A percentile compares a stretch with the other conserved stretches of the same genome.
Evolutionary conservation across 192 early-diverging fungal species (phyloP).

Genomic region (Pilaira anomala): DNA sequence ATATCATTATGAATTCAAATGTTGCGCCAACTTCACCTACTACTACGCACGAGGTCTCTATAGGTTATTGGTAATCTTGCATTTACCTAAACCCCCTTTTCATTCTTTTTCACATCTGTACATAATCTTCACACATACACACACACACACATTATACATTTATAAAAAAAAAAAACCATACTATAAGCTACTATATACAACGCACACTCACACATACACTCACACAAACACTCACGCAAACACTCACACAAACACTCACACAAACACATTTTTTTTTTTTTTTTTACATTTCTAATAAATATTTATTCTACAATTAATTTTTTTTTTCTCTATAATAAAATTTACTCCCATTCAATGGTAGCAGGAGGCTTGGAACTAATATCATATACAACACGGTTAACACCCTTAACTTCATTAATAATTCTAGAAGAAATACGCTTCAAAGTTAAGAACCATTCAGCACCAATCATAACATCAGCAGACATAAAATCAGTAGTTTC

Average conservation of each 20-base stretch:
- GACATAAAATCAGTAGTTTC: slow-evolving; percentile 99
- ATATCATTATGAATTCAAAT: too few relatives aligned
- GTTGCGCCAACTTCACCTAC: too few relatives aligned
- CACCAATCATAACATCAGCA: slow-evolving; percentile 67
- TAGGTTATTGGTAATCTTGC: too few relatives aligned
- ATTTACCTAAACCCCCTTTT: not conserved
- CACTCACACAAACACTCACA: not conserved
- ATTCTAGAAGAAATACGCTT: slow-evolving; percentile 94
- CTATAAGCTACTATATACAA: too few relatives aligned
- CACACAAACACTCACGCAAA: not conserved
- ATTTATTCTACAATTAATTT: not conserved
- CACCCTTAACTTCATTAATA: slow-evolving; percentile 98
- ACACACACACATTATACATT: not conserved
- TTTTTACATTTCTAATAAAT: not conserved
- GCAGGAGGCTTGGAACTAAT: slow-evolving; percentile 97
- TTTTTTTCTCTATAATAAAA: not conserved
- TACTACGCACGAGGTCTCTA: too few relatives aligned
- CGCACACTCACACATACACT: too few relatives aligned
- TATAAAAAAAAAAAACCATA: too few relatives aligned
- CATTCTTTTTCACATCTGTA: not conserved
- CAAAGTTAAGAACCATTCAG: slow-evolving; percentile 55
- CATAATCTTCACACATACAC: not conserved
- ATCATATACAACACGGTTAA: slow-evolving; percentile 97
- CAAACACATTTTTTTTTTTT: not conserved
- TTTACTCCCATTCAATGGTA: slow-evolving; percentile 97